Evolutionary conservation across 345 rosid genomes (phyloP).

Genomic region (Populus davidiana): DNA sequence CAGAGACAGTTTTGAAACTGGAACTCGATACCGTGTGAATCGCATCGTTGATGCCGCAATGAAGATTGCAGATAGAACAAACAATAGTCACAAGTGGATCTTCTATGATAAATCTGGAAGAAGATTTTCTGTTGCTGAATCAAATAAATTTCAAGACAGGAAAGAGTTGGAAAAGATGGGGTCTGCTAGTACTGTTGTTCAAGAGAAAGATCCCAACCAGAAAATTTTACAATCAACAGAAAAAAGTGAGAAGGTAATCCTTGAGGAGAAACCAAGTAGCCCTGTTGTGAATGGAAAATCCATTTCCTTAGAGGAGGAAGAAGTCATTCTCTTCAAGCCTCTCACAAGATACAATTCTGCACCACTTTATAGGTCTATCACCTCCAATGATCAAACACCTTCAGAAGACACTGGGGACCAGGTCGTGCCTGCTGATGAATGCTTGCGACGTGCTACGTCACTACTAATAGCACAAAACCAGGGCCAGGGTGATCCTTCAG

Average conservation of each 20-base stretch:
- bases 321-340: conserved; percentile 94
- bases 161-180: conserved; percentile 19
- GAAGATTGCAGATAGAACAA: conserved; percentile 53
- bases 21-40: conserved; percentile 43
- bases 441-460: conserved; percentile 74
- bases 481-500: conserved; percentile 30
- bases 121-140: conserved; percentile 32
- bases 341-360: conserved; percentile 81
- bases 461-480: conserved; percentile 53
- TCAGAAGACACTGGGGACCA: conserved; percentile 36
- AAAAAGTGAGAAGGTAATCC: conserved; percentile 25
- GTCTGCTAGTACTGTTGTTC: not conserved
- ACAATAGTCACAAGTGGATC: conserved; percentile 52
- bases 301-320: conserved; percentile 70
- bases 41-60: conserved; percentile 57
- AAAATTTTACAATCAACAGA: conserved; percentile 1
- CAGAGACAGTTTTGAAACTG: conserved; percentile 40
- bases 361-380: conserved; percentile 45
- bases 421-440: conserved; percentile 49
- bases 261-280: conserved; percentile 29
- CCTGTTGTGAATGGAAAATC: conserved; percentile 33
- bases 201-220: conserved; percentile 19
- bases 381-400: conserved; percentile 25
- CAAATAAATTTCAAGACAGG: conserved; percentile 6
- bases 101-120: conserved; percentile 35